Evolutionary conservation across 1,284 basidiomycete species (phyloP), one percentile per base, ranked within the genome.

Genomic region (Blastosporella zonata): DNA sequence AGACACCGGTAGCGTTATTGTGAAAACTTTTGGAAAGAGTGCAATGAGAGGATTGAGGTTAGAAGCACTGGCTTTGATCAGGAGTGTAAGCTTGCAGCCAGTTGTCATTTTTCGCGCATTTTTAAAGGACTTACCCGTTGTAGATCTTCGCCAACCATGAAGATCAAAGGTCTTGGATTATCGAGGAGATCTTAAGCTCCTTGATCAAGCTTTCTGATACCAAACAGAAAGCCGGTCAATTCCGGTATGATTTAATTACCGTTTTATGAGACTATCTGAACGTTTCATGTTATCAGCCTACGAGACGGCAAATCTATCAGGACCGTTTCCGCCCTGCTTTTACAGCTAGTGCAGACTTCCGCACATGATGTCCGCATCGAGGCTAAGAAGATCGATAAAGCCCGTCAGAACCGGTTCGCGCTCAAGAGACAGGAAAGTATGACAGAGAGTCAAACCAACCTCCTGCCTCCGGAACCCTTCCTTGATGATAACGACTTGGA

Each of bases 321-420:
- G 52, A 94, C 93, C 1, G 86, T 96, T 18, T 95, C 90, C 2
- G 95, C 96, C 0, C 73, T 99, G 1, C 74, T 99, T 6, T 74
- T 99, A 17, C 95, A 98, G 60, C 84, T 99, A n/a, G 86, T 98
- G 1, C 96, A 99, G 62, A 94, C 94, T 0, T 93, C 90, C 1
- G 84, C 90, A 3, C 87, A 88, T 54, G 90, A 91, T 55, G 81
- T 93, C 18, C 75, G 83, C 12, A 63, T 83, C 5, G 74, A 79
- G 33, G 84, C 84, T 1, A 71, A 72, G 52, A 76, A 70, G 40
- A 75, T 90, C 29, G 78, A 77, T 15, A 82, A 82, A 53, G 69
- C 73, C 29, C 77, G 86, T 12, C 78, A 84, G 58, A 78, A 81
- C 57, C 73, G 73, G n/a, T 69, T 80, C 37, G 79, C 78, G 1